These are phyloP conservation scores for Raddia guianensis DNA, from an alignment of 176 grass and related monocot genomes.

Conservation along the genomic window DNA sequence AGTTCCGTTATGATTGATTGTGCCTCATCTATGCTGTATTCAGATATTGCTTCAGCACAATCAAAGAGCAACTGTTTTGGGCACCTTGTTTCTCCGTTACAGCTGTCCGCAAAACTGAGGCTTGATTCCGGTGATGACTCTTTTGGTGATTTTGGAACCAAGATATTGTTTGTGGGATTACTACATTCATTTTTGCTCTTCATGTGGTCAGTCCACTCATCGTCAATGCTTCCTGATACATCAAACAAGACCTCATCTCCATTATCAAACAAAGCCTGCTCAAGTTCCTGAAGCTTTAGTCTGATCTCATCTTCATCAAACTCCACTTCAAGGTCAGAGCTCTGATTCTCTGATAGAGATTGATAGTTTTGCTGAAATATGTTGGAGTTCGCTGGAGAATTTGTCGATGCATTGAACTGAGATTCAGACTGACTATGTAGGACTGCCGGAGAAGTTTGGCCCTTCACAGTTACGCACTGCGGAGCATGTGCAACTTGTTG, in stretches of 20 bases:
- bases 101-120: conserved; percentile 46
- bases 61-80: conserved; percentile 74
- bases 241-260: conserved; percentile 55
- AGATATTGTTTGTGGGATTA: conserved; percentile 52
- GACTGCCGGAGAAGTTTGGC: conserved; percentile 27
- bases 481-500: conserved; percentile 54
- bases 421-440: conserved; percentile 36
- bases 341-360: conserved; percentile 55
- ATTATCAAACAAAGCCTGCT: conserved; percentile 67
- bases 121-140: conserved; percentile 67
- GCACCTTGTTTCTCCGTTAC: conserved; percentile 37
- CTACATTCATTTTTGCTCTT: conserved; percentile 44
- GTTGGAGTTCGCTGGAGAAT: conserved; percentile 55
- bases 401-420: conserved; percentile 40
- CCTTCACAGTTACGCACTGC: conserved; percentile 42
- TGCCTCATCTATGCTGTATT: conserved; percentile 55
- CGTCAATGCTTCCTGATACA: conserved; percentile 37
- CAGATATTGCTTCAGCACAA: conserved; percentile 64
- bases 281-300: conserved; percentile 74
- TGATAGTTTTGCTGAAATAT: conserved; percentile 59
- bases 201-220: conserved; percentile 22
- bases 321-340: conserved; percentile 54
- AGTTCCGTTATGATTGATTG: conserved; percentile 74
- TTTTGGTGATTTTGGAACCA: conserved; percentile 57
- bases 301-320: conserved; percentile 76